These are phyloP conservation scores for Aspergillus pseudoterreus DNA, from an alignment of 2,329 filamentous ascomycete species.

Conservation along the genomic window DNA sequence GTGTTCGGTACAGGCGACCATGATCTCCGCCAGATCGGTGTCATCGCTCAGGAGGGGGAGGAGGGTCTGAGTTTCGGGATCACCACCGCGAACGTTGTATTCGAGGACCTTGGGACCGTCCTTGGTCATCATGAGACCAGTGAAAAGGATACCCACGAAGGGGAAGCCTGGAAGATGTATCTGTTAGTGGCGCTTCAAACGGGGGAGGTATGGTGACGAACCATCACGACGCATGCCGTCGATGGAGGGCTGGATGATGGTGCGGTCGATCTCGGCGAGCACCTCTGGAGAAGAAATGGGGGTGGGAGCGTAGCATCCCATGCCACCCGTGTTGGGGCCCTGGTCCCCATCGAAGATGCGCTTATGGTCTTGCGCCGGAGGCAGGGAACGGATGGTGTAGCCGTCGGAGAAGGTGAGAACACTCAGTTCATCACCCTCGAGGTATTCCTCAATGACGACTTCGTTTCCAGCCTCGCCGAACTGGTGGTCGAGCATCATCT, in stretches of 20 bases:
- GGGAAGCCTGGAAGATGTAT: conserved; percentile 32
- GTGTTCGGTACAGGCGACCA: conserved; percentile 77
- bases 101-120: conserved; percentile 78
- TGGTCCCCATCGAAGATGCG: conserved; percentile 84
- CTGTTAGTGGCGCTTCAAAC: not conserved
- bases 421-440: conserved; percentile 87
- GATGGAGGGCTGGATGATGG: conserved; percentile 84
- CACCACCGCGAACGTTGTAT: conserved; percentile 91
- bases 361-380: conserved; percentile 96
- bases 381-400: conserved; percentile 74
- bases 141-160: conserved; percentile 44
- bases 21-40: conserved; percentile 81
- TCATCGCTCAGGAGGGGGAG: conserved; percentile 72
- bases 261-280: conserved; percentile 72
- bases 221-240: conserved; percentile 81
- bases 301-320: conserved; percentile 96
- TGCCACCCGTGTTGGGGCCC: conserved; percentile 92
- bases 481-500: conserved; percentile 85
- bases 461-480: conserved; percentile 85
- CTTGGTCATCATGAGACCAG: conserved; percentile 85
- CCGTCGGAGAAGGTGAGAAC: conserved; percentile 91
- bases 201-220: conserved; percentile 53
- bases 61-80: conserved; percentile 86
- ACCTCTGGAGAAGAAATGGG: conserved; percentile 71
- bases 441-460: conserved; percentile 92